phyloP scores from a whole-genome alignment of 2,329 filamentous ascomycete species.

The Chrysosporium keratinophilum region DNA sequence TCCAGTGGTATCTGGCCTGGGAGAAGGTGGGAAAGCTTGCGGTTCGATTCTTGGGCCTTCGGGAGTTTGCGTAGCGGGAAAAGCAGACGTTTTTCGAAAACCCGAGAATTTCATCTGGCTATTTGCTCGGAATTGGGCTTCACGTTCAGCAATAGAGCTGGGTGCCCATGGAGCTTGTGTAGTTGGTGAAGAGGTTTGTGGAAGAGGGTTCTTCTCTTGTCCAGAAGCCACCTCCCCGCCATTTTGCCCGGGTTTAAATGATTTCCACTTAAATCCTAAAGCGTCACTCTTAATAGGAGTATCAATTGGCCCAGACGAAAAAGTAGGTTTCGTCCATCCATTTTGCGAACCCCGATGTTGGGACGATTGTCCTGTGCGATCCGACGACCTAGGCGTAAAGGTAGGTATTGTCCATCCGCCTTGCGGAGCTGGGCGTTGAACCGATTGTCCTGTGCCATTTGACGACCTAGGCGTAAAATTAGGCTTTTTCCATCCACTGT shows the following conservation, averaged over 20 bases:
- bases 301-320: background rate
- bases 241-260: background rate
- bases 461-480: too few species aligned
- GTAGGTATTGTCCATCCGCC: constrained; percentile 8
- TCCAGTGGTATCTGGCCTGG: background rate
- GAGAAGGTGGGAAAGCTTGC: background rate
- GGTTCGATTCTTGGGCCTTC: background rate
- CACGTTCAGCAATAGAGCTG: constrained; percentile 2
- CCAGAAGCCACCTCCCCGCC: background rate
- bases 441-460: too few species aligned
- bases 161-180: background rate
- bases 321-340: background rate
- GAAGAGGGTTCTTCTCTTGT: background rate
- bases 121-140: background rate
- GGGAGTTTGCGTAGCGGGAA: background rate
- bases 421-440: too few species aligned
- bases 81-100: background rate
- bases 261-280: background rate
- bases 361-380: constrained; percentile 12
- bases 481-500: too few species aligned
- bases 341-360: background rate
- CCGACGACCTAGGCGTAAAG: constrained; percentile 3
- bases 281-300: too few species aligned
- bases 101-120: background rate
- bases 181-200: background rate